Conservation (phyloP, 2,329 filamentous ascomycete species). For the Aspergillus spinulosporus region DNA sequence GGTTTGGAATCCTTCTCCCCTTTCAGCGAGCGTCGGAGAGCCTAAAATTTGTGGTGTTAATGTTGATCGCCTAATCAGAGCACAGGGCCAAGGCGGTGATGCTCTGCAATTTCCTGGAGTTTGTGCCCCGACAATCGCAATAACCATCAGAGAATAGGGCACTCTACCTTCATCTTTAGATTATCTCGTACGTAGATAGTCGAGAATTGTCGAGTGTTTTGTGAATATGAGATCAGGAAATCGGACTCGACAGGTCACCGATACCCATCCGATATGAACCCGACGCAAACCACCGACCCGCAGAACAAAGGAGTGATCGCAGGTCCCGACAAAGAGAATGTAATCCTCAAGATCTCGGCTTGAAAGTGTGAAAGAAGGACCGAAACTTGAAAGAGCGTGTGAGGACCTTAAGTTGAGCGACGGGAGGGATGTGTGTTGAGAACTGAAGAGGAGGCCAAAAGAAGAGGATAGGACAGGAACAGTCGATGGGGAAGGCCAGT, state of each 20-base stretch:
- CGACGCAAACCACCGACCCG: slow-evolving; percentile 10
- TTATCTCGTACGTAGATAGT: slow-evolving; percentile 7
- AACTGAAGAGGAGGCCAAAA: not conserved
- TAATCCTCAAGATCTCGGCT: not conserved
- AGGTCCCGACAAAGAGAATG: slow-evolving; percentile 13
- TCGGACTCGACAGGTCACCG: slow-evolving; percentile 13
- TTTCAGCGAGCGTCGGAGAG: slow-evolving; percentile 85
- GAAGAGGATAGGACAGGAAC: slow-evolving; percentile 1
- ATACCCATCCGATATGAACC: slow-evolving; percentile 15
- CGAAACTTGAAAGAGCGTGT: slow-evolving; percentile 4
- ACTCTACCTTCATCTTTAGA: slow-evolving; percentile 25
- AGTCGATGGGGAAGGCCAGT: not conserved
- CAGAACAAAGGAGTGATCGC: slow-evolving; percentile 14
- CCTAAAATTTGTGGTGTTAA: slow-evolving; percentile 49
- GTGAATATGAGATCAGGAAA: not conserved
- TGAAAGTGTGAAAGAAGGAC: slow-evolving; percentile 4
- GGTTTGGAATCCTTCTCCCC: slow-evolving; percentile 72
- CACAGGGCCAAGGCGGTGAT: slow-evolving; percentile 8
- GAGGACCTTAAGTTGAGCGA: not conserved
- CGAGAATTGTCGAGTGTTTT: not conserved
- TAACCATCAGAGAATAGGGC: slow-evolving; percentile 8
- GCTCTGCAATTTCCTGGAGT: slow-evolving; percentile 4
- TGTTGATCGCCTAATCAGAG: slow-evolving; percentile 13
- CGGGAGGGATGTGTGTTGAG: not conserved
- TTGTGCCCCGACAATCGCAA: slow-evolving; percentile 21